These are phyloP conservation scores for Oehlia diaphana DNA, from an alignment of 192 early-diverging fungal genomes.

Conservation along the genomic window DNA sequence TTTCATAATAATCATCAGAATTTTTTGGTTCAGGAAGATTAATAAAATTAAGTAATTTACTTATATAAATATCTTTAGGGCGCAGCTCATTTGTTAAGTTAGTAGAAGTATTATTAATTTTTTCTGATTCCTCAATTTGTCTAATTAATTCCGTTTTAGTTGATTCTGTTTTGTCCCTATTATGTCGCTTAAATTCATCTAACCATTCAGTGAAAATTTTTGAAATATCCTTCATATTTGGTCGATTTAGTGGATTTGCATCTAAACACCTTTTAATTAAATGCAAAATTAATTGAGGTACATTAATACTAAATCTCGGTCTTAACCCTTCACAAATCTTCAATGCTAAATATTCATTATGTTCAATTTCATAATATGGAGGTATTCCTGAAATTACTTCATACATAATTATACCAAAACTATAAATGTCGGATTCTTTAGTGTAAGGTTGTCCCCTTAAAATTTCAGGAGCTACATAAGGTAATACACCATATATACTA, in stretches of 20 bases:
- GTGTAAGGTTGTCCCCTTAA: background rate
- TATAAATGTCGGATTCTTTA: background rate
- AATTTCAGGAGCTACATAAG: background rate
- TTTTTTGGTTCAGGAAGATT: too few species aligned
- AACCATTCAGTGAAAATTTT: background rate
- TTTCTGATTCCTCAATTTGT: too few species aligned
- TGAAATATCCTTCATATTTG: background rate
- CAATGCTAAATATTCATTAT: conserved; percentile 6
- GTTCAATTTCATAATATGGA: background rate
- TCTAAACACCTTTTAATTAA: conserved; percentile 9
- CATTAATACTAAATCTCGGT: background rate
- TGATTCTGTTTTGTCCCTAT: too few species aligned
- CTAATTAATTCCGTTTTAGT: too few species aligned
- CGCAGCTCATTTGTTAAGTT: too few species aligned
- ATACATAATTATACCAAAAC: background rate
- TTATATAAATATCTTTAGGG: too few species aligned
- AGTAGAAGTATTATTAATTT: too few species aligned
- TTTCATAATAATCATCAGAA: too few species aligned
- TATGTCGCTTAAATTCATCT: too few species aligned
- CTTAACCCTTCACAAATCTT: background rate
- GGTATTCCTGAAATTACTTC: background rate
- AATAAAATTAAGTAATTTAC: too few species aligned
- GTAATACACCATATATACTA: background rate
- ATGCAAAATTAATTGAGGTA: background rate
- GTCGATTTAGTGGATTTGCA: background rate